phyloP scores from a whole-genome alignment of 805 yeast genomes.

The Yamadazyma sp. region DNA sequence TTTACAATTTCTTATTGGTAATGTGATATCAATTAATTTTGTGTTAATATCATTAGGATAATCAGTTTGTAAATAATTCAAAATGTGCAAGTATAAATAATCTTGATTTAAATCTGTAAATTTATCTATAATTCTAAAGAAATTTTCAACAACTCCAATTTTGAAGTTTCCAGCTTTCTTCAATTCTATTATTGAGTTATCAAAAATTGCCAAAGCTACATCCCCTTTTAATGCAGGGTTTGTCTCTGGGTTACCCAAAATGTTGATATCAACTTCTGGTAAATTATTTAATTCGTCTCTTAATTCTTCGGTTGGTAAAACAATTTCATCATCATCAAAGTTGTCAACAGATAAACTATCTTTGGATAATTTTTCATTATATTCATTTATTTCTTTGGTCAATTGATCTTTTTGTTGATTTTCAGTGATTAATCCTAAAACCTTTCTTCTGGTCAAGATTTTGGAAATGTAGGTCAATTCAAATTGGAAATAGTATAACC shows the following conservation, averaged over 20 bases:
- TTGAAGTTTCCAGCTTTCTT: slow-evolving; percentile 14
- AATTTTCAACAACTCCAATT: slow-evolving; percentile 35
- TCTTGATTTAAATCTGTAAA: slow-evolving; percentile 68
- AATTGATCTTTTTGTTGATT: slow-evolving; percentile 57
- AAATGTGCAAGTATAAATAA: slow-evolving; percentile 62
- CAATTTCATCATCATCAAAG: slow-evolving; percentile 38
- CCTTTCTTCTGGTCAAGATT: slow-evolving; percentile 76
- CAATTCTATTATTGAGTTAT: slow-evolving; percentile 24
- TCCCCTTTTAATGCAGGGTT: slow-evolving; percentile 66
- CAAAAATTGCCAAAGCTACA: slow-evolving; percentile 41
- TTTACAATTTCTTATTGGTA: slow-evolving; percentile 59
- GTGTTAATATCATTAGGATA: slow-evolving; percentile 40
- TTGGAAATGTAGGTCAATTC: slow-evolving; percentile 85
- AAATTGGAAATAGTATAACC: slow-evolving; percentile 84
- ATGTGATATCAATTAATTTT: slow-evolving; percentile 52
- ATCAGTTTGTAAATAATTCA: slow-evolving; percentile 47
- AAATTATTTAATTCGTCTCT: slow-evolving; percentile 64
- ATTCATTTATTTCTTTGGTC: slow-evolving; percentile 41
- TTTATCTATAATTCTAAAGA: slow-evolving; percentile 60
- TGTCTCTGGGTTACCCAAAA: slow-evolving; percentile 81
- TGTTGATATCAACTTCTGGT: slow-evolving; percentile 84
- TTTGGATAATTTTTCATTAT: slow-evolving; percentile 25
- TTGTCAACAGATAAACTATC: slow-evolving; percentile 17
- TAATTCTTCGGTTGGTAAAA: slow-evolving; percentile 52
- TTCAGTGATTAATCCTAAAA: slow-evolving; percentile 74